Conservation (phyloP, 164 flowering plant species). For the Stephania yunnanensis region DNA sequence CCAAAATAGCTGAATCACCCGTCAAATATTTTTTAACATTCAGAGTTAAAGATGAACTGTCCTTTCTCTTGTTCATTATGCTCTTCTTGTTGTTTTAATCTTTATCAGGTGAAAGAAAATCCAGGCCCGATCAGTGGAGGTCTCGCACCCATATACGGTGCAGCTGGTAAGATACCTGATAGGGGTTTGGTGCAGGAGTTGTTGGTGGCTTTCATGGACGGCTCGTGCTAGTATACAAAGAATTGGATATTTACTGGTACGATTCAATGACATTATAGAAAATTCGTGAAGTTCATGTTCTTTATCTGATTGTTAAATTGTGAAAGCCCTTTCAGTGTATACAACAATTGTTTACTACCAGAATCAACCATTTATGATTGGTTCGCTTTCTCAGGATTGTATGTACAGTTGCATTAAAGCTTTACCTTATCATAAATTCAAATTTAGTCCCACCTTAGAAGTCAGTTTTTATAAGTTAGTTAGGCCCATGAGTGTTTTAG, state of each 20-base stretch:
- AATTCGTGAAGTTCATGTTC: background rate
- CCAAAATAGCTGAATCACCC: background rate
- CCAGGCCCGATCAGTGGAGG: constrained; percentile 94
- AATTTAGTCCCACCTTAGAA: background rate
- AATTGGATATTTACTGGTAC: background rate
- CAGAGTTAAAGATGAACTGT: background rate
- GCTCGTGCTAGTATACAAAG: constrained; percentile 43
- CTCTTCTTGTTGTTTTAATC: no score
- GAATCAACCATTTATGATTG: background rate
- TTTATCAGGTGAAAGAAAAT: constrained; percentile 65
- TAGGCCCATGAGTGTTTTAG: no score
- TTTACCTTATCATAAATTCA: background rate
- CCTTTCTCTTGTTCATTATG: background rate
- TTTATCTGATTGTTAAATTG: background rate
- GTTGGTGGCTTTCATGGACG: constrained; percentile 76
- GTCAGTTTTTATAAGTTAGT: no score
- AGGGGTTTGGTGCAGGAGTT: constrained; percentile 76
- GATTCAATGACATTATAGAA: background rate
- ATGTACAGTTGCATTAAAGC: background rate
- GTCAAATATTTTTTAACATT: background rate
- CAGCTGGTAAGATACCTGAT: constrained; percentile 88
- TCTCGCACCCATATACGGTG: constrained; percentile 92
- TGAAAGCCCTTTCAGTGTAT: background rate
- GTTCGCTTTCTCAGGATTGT: background rate
- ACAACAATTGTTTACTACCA: background rate